These are phyloP conservation scores for Ramaria sp. DNA, from an alignment of 768 basidiomycete genomes.

Conservation along the genomic window DNA sequence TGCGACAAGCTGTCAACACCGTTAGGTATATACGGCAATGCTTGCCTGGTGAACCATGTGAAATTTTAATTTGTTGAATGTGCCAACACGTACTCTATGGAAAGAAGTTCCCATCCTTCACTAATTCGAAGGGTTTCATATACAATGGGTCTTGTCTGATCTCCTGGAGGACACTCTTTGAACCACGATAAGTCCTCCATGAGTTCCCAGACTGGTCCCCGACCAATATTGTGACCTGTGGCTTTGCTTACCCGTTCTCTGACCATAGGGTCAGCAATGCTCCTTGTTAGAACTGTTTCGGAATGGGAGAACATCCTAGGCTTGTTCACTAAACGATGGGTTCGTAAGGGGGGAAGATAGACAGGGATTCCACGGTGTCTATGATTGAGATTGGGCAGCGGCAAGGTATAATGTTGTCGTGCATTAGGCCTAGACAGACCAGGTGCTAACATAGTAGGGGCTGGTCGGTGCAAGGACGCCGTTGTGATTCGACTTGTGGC, in stretches of 20 bases:
- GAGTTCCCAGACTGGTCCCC: slow-evolving; percentile 72
- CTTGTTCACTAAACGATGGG: slow-evolving; percentile 25
- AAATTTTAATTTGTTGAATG: neutral
- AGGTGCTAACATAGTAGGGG: slow-evolving; percentile 5
- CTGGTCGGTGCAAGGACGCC: neutral
- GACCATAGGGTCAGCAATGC: slow-evolving; percentile 29
- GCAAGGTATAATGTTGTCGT: slow-evolving; percentile 46
- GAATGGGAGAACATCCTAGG: slow-evolving; percentile 37
- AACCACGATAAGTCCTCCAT: slow-evolving; percentile 70
- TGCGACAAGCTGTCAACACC: slow-evolving; percentile 48
- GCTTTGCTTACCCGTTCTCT: slow-evolving; percentile 53
- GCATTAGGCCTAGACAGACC: slow-evolving; percentile 25
- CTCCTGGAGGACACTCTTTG: slow-evolving; percentile 34
- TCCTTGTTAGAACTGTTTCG: slow-evolving; percentile 33
- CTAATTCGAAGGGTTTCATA: slow-evolving; percentile 19
- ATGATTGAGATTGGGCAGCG: slow-evolving; percentile 59
- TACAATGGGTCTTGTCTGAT: slow-evolving; percentile 5
- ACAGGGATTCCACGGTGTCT: slow-evolving; percentile 61
- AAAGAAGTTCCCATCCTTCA: slow-evolving; percentile 13
- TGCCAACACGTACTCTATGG: neutral
- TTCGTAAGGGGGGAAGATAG: slow-evolving; percentile 30
- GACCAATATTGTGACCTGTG: slow-evolving; percentile 64
- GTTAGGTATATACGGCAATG: slow-evolving; percentile 23
- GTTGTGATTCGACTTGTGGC: neutral
- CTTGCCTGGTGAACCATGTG: neutral